phyloP scores from a whole-genome alignment of 495 filamentous ascomycete genomes.

The Cercophora newfieldiana region DNA sequence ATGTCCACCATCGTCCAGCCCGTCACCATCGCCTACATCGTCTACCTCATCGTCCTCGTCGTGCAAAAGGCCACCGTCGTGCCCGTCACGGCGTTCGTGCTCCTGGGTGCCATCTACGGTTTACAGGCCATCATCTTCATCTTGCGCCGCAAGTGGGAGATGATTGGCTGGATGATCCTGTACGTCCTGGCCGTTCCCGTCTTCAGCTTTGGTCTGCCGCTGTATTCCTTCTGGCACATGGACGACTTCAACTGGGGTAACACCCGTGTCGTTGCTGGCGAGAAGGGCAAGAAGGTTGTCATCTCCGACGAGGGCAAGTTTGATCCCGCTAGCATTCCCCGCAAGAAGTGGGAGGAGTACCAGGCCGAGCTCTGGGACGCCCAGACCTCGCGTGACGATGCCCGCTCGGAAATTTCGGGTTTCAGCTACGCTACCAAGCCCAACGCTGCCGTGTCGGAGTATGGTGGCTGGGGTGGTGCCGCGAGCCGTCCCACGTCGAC shows the following conservation, averaged over 20 bases:
- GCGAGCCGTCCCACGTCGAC: constrained; percentile 74
- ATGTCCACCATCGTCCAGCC: constrained; percentile 90
- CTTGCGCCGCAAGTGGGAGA: constrained; percentile 93
- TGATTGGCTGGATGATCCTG: constrained; percentile 98
- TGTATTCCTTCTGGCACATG: constrained; percentile 99
- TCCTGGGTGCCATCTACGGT: constrained; percentile 93
- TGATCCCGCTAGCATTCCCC: constrained; percentile 86
- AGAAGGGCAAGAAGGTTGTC: constrained; percentile 87
- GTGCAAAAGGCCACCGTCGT: constrained; percentile 58
- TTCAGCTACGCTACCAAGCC: constrained; percentile 88
- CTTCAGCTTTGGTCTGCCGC: constrained; percentile 84
- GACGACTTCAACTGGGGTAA: constrained; percentile 99
- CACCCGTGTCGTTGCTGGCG: constrained; percentile 94
- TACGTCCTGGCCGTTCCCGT: constrained; percentile 91
- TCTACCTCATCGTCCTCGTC: constrained; percentile 81
- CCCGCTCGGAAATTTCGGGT: constrained; percentile 84
- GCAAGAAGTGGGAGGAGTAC: constrained; percentile 99
- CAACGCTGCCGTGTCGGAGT: constrained; percentile 58
- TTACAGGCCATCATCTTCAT: constrained; percentile 98
- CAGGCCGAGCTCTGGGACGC: constrained; percentile 96
- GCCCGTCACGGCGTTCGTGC: constrained; percentile 80
- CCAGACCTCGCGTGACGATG: constrained; percentile 76
- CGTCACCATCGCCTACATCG: constrained; percentile 87
- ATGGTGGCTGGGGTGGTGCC: constrained; percentile 44
- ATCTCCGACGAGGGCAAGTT: constrained; percentile 98